These are phyloP conservation scores for Silene coronaria DNA, from an alignment of 179 eudicot genomes.

Conservation along the genomic window DNA sequence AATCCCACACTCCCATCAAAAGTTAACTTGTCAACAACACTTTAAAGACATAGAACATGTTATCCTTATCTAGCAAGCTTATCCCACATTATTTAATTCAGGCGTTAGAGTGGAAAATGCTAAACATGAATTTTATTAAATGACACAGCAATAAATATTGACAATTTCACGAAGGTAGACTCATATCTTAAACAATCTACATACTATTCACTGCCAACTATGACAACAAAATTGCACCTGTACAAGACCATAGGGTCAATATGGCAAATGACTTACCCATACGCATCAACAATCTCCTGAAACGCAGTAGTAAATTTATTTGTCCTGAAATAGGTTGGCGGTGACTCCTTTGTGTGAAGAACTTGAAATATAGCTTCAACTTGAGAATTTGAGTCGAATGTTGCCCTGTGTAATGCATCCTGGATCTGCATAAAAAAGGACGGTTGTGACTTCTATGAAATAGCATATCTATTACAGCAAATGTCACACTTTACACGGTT, in stretches of 20 bases:
- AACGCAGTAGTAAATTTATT: constrained; percentile 71
- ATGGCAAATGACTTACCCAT: constrained; percentile 54
- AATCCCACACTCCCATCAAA: not conserved
- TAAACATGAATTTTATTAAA: not conserved
- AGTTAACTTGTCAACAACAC: not conserved
- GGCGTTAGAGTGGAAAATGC: not conserved
- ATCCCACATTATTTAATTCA: not conserved
- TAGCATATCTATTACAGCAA: not conserved
- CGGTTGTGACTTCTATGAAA: not conserved
- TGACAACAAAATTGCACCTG: not conserved
- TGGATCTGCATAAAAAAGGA: constrained; percentile 52
- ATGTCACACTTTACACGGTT: constrained; percentile 5
- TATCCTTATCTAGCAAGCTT: constrained; percentile 1
- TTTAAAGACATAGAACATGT: not conserved
- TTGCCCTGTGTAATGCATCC: constrained; percentile 85
- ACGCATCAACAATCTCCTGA: constrained; percentile 96
- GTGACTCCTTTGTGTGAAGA: constrained; percentile 67
- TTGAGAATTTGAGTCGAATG: constrained; percentile 86
- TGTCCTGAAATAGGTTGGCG: constrained; percentile 93
- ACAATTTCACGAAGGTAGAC: not conserved
- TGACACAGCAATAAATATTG: not conserved
- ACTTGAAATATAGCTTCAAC: constrained; percentile 87
- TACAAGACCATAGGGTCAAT: not conserved
- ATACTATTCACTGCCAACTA: not conserved
- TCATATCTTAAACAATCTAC: not conserved